These are phyloP conservation scores for Calonectria pteridis DNA, from an alignment of 2,329 filamentous ascomycete species.

Conservation along the genomic window DNA sequence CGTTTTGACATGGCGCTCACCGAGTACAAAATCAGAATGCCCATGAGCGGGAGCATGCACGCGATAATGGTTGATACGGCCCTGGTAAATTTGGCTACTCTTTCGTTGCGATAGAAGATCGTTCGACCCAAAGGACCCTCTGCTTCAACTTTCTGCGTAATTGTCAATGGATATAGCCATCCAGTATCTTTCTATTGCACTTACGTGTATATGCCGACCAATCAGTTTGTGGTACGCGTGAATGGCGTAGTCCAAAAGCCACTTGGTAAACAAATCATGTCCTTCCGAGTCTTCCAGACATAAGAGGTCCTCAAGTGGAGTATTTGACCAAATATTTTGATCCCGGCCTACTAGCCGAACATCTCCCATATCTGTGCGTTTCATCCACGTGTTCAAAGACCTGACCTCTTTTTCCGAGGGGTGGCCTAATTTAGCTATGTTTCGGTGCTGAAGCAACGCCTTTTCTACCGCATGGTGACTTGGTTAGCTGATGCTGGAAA, in stretches of 20 bases:
- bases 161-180: background rate
- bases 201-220: background rate
- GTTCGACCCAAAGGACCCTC: background rate
- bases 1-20: background rate
- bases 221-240: background rate
- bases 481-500: background rate
- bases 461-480: background rate
- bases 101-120: background rate
- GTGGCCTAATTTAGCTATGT: background rate
- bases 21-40: background rate
- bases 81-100: background rate
- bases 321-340: background rate
- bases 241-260: background rate
- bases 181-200: too few relatives aligned
- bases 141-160: background rate
- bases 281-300: background rate
- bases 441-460: background rate
- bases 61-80: background rate
- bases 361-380: background rate
- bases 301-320: background rate
- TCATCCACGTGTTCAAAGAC: background rate
- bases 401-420: background rate
- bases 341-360: background rate
- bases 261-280: background rate
- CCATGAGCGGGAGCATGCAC: background rate